A percentile compares a stretch with the other conserved stretches of the same genome.
Evolutionary conservation across 2,329 filamentous ascomycete genomes (phyloP).

Genomic region (Aspergillus pseudoterreus): DNA sequence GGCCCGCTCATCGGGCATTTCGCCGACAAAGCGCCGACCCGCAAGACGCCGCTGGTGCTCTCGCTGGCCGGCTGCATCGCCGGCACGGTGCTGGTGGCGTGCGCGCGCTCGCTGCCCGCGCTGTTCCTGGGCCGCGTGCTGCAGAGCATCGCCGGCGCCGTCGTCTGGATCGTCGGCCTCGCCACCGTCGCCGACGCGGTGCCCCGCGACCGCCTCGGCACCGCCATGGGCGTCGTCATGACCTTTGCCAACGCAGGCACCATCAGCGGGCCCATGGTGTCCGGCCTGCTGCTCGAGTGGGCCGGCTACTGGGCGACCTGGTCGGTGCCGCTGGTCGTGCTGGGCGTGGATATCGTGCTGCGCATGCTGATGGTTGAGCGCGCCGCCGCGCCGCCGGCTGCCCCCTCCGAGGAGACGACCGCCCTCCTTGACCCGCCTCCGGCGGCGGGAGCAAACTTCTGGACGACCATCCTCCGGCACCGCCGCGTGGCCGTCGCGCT

Average conservation of each 20-base stretch:
- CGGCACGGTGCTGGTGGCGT: slow-evolving; percentile 24
- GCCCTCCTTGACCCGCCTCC: neutral
- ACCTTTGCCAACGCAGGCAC: slow-evolving; percentile 13
- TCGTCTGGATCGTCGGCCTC: slow-evolving; percentile 7
- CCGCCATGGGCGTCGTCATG: neutral
- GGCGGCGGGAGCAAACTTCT: neutral
- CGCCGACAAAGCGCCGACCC: slow-evolving; percentile 23
- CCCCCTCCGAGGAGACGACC: neutral
- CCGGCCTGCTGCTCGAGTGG: slow-evolving; percentile 21
- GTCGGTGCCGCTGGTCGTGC: slow-evolving; percentile 18
- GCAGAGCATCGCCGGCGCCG: slow-evolving; percentile 3
- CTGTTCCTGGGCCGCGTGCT: slow-evolving; percentile 4
- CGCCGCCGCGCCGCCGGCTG: too few species aligned
- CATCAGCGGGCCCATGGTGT: slow-evolving; percentile 20
- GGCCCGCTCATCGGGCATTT: slow-evolving; percentile 26
- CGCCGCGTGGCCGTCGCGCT: neutral
- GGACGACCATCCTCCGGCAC: neutral
- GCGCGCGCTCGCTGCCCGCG: slow-evolving; percentile 4
- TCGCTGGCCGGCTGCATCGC: slow-evolving; percentile 21
- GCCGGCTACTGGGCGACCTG: slow-evolving; percentile 27
- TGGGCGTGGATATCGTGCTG: slow-evolving; percentile 25
- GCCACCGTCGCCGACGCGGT: slow-evolving; percentile 3
- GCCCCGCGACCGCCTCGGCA: neutral
- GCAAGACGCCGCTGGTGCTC: slow-evolving; percentile 22
- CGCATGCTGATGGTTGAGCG: slow-evolving; percentile 15